Evolutionary conservation across 495 filamentous ascomycete species (phyloP), one percentile per base, ranked within the genome.

Genomic region (Clavariopsis aquatica): DNA sequence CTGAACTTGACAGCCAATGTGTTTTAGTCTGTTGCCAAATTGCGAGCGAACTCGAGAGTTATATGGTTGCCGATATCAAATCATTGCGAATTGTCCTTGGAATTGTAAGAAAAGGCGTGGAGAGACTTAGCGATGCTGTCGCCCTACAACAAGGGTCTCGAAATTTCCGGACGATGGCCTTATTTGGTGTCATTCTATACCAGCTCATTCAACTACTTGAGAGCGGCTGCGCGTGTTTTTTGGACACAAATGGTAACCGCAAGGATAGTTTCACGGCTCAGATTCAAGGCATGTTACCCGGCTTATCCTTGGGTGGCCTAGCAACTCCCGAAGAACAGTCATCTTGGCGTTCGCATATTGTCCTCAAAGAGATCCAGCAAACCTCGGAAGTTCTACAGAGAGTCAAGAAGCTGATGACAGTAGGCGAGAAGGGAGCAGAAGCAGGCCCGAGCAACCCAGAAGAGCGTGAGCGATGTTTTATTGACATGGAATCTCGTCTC

Each of bases 131-230:
- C 22, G 27, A 57, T n/a, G 12, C 28, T 6, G 34, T 57, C 9
- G 15, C 19, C 1, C 22, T 38, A n/a, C 62, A 57, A 19, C 62
- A 64, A 58, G 62, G 23, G 1, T 57, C 62, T 9, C 52, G 46
- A 10, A 58, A 31, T 26, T 22, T 52, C 29, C 31, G 51, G 3
- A 57, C 51, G 20, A 57, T 58, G 52, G 24, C 38, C 22, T 23
- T 64, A 19, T 57, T 64, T 29, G 26, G 9, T 5, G 45, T 47
- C 3, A 47, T 64, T 13, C 17, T 64, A 31, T 56, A 56, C 52
- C 60, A 64, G 27, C 43, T 56, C 36, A 49, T 64, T 24, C 38
- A 56, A 23, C 19, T 64, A 13, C 60, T 64, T 2, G 60, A 64
- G 28, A 29, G 34, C 23, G 51, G 60, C 23, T 64, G 34, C 34